These are phyloP conservation scores for Fragaria ananassa DNA, from an alignment of 306 rosid genomes.

Conservation along the genomic window DNA sequence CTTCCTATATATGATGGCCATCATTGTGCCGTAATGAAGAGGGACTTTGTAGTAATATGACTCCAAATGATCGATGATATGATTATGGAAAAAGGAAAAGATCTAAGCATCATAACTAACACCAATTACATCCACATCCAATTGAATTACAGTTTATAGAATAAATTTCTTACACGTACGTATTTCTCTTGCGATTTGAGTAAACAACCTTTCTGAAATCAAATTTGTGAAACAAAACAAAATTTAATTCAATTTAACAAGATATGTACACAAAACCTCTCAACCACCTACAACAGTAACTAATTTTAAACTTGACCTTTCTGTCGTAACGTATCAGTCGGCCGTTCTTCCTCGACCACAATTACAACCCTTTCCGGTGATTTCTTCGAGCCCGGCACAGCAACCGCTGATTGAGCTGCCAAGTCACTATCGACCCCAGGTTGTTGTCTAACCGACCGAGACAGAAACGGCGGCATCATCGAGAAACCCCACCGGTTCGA, in stretches of 20 bases:
- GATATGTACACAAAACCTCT: constrained; percentile 5
- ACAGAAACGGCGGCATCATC: constrained; percentile 35
- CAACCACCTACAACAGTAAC: background rate
- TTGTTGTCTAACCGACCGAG: constrained; percentile 27
- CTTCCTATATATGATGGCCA: background rate
- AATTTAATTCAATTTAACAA: background rate
- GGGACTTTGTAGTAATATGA: background rate
- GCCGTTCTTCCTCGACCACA: constrained; percentile 43
- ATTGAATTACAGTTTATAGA: background rate
- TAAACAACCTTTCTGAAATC: background rate
- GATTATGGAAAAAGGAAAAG: background rate
- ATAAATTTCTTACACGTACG: constrained; percentile 7
- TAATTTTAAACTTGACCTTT: constrained; percentile 9
- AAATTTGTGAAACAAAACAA: background rate
- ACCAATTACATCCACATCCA: background rate
- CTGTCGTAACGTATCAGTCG: constrained; percentile 36
- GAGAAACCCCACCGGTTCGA: constrained; percentile 38
- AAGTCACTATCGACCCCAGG: background rate
- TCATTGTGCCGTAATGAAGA: background rate
- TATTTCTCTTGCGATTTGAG: background rate
- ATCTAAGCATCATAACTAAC: background rate
- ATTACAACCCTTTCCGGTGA: background rate
- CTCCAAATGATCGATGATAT: background rate
- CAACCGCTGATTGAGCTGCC: background rate
- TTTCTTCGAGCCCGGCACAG: background rate